phyloP scores from a whole-genome alignment of 2,329 filamentous ascomycete genomes.

The Teratosphaeria gauchensis region DNA sequence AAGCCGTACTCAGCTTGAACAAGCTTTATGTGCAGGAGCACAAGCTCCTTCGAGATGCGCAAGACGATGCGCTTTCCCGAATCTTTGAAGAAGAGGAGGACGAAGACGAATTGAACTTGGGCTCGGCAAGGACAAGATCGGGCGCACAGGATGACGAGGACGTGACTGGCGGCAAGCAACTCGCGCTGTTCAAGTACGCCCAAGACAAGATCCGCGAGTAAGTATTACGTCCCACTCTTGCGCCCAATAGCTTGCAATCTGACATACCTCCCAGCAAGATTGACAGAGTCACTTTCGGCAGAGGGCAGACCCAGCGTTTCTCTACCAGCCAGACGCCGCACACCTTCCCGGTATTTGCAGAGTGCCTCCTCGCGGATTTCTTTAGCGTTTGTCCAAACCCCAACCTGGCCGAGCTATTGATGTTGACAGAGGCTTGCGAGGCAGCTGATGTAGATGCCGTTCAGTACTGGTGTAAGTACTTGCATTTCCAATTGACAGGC shows the following conservation, averaged over 20 bases:
- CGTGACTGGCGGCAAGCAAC: not conserved
- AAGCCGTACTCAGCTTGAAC: not conserved
- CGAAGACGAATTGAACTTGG: not conserved
- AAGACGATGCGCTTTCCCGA: not conserved
- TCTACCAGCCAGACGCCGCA: not conserved
- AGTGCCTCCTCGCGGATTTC: constrained; percentile 4
- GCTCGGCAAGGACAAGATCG: not conserved
- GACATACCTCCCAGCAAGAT: not conserved
- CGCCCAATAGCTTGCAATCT: not conserved
- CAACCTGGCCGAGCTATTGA: constrained; percentile 6
- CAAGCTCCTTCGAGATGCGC: not conserved
- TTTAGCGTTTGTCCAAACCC: constrained; percentile 4
- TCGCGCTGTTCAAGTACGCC: not conserved
- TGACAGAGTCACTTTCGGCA: not conserved
- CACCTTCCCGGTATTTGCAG: not conserved
- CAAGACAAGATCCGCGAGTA: not conserved
- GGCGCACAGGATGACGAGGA: not conserved
- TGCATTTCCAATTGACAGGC: not conserved
- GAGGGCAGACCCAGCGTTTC: not conserved
- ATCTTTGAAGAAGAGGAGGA: not conserved
- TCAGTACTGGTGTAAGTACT: constrained; percentile 5
- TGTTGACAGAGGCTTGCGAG: constrained; percentile 5
- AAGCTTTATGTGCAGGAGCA: not conserved
- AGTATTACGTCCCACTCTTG: not conserved
- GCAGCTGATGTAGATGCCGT: not conserved